These are phyloP conservation scores for Boletus huronensis DNA, from an alignment of 768 basidiomycete species.

Conservation along the genomic window DNA sequence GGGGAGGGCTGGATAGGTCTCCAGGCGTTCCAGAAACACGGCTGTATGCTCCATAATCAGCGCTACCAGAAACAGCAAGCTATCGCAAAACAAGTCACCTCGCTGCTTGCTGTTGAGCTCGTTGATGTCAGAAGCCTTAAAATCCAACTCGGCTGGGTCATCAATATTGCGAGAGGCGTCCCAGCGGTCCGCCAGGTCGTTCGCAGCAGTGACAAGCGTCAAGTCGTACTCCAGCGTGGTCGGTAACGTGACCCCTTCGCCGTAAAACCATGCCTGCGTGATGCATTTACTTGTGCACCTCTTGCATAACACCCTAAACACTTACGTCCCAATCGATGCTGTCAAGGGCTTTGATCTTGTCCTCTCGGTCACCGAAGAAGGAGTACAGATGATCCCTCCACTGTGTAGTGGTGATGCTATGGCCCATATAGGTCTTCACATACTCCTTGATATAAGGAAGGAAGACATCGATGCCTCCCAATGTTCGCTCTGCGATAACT, in stretches of 20 bases:
- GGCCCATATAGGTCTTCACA: conserved; percentile 50
- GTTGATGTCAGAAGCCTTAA: conserved; percentile 44
- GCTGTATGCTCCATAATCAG: conserved; percentile 28
- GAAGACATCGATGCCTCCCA: conserved; percentile 56
- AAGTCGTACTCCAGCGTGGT: conserved; percentile 51
- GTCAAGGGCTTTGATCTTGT: conserved; percentile 47
- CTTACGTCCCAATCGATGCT: conserved; percentile 56
- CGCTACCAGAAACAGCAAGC: not conserved
- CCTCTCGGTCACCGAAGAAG: conserved; percentile 43
- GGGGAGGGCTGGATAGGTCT: conserved; percentile 42
- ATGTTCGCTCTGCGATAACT: conserved; percentile 39
- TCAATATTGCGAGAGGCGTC: conserved; percentile 38
- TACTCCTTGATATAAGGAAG: conserved; percentile 57
- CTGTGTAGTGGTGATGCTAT: conserved; percentile 53
- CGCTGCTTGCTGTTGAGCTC: conserved; percentile 51
- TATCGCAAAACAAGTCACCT: conserved; percentile 24
- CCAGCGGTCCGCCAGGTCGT: conserved; percentile 52
- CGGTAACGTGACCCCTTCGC: conserved; percentile 49
- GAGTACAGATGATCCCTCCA: conserved; percentile 57
- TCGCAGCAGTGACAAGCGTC: conserved; percentile 49
- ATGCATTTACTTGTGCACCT: not conserved
- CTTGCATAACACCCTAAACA: not conserved
- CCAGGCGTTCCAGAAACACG: conserved; percentile 56
- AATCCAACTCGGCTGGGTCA: conserved; percentile 36
- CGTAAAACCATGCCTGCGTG: conserved; percentile 52